Percentiles rank a stretch among this genome's conserved stretches.
Evolutionary conservation across 306 rosid genomes (phyloP).

Genomic region (Quercus alba): DNA sequence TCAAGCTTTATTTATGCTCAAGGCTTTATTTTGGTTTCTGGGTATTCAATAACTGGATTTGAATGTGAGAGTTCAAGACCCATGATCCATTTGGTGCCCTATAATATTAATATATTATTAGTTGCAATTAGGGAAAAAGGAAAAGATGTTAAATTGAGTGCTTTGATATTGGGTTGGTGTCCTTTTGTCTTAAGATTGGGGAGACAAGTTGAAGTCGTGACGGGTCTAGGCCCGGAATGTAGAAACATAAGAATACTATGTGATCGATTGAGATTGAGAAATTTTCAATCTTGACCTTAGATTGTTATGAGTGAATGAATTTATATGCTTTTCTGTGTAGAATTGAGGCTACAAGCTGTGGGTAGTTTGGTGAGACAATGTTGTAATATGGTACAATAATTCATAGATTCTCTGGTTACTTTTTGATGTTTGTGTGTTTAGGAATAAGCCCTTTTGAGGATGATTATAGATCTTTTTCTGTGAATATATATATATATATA

Average conservation of each 20-base stretch:
- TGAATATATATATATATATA: background rate
- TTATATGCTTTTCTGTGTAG: background rate
- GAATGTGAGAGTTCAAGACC: background rate
- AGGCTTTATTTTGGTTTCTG: background rate
- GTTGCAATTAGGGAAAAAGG: background rate
- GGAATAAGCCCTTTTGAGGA: background rate
- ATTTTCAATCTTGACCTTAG: background rate
- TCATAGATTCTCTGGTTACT: background rate
- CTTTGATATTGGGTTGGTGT: background rate
- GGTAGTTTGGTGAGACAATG: background rate
- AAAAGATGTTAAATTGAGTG: background rate
- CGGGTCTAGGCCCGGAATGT: too few relatives aligned
- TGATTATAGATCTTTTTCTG: background rate
- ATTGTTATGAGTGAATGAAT: background rate
- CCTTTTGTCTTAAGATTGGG: too few relatives aligned
- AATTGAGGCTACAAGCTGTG: background rate
- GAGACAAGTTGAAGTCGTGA: too few relatives aligned
- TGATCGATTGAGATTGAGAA: background rate
- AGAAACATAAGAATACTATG: too few relatives aligned
- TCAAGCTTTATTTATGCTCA: background rate
- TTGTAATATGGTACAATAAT: background rate
- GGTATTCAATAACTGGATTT: background rate
- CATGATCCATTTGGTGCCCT: background rate
- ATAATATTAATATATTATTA: background rate
- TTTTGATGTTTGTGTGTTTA: background rate